phyloP scores from a whole-genome alignment of 2,329 filamentous ascomycete genomes.

The Lachnum nothofagi region DNA sequence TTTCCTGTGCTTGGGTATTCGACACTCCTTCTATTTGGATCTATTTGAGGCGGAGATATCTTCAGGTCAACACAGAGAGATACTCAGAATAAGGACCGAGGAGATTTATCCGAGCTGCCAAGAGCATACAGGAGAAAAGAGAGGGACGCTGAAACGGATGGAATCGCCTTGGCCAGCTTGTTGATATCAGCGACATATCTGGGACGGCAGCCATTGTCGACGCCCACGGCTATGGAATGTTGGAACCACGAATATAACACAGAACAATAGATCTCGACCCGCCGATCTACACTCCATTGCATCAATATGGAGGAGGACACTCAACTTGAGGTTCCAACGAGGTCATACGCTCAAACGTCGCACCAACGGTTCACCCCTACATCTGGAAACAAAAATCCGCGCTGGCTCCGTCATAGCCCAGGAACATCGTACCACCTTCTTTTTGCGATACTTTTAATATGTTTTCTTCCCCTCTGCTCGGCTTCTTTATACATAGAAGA shows the following conservation, averaged over 20 bases:
- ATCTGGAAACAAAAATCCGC: conserved; percentile 12
- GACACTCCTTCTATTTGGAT: background rate
- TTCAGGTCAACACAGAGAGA: no score
- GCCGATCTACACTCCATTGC: conserved; percentile 1
- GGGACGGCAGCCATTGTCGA: conserved; percentile 23
- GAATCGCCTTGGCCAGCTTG: no score
- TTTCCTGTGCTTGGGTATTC: conserved; percentile 19
- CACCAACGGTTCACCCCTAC: conserved; percentile 15
- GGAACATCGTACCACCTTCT: conserved; percentile 8
- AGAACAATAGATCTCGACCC: conserved; percentile 1
- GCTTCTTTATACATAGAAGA: conserved; percentile 26
- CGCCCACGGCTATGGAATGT: conserved; percentile 23
- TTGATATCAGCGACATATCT: no score
- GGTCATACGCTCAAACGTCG: conserved; percentile 12
- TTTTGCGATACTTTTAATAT: conserved; percentile 22
- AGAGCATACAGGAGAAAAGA: no score
- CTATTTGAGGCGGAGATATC: no score
- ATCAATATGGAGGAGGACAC: conserved; percentile 1
- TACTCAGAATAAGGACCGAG: no score
- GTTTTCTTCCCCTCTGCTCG: conserved; percentile 22
- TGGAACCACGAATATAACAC: conserved; percentile 29
- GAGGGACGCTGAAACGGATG: no score
- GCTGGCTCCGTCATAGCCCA: background rate
- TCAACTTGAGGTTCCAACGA: background rate
- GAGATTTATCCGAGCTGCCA: no score